These are phyloP conservation scores for Globisporangium paroecandrum DNA, from an alignment of 352 stramenopile genomes.

Conservation along the genomic window DNA sequence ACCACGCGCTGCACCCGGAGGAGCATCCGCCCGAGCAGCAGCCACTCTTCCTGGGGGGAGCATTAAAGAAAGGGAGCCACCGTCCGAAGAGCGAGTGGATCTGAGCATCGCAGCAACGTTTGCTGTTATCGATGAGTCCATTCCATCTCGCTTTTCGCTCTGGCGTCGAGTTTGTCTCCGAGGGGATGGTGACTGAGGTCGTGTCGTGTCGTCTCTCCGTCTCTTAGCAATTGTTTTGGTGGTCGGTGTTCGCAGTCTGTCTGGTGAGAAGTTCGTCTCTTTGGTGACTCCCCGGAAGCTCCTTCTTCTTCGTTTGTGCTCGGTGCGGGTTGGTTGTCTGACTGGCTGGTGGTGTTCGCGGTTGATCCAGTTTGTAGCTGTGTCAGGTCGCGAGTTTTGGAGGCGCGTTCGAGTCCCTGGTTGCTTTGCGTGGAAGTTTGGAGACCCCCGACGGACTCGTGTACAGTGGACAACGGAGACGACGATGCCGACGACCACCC, in stretches of 20 bases:
- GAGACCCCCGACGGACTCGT: not conserved
- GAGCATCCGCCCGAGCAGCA: slow-evolving; percentile 35
- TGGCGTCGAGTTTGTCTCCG: not conserved
- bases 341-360: not conserved
- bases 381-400: not conserved
- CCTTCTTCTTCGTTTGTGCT: slow-evolving; percentile 4
- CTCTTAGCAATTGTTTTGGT: not conserved
- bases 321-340: not conserved
- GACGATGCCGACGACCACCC: not conserved
- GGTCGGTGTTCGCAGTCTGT: not conserved
- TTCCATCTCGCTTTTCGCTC: not conserved
- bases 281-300: not conserved
- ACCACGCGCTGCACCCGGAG: slow-evolving; percentile 44
- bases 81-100: slow-evolving; percentile 16
- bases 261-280: not conserved
- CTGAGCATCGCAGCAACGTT: not conserved
- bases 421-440: not conserved
- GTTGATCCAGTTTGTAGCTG: not conserved
- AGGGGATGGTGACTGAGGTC: not conserved
- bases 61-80: slow-evolving; percentile 29
- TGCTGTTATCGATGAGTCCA: not conserved
- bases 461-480: not conserved
- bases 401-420: not conserved
- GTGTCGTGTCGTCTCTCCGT: not conserved
- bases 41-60: slow-evolving; percentile 48